phyloP scores from a whole-genome alignment of 2,329 filamentous ascomycete species.

The Furcasterigmium furcatum region DNA sequence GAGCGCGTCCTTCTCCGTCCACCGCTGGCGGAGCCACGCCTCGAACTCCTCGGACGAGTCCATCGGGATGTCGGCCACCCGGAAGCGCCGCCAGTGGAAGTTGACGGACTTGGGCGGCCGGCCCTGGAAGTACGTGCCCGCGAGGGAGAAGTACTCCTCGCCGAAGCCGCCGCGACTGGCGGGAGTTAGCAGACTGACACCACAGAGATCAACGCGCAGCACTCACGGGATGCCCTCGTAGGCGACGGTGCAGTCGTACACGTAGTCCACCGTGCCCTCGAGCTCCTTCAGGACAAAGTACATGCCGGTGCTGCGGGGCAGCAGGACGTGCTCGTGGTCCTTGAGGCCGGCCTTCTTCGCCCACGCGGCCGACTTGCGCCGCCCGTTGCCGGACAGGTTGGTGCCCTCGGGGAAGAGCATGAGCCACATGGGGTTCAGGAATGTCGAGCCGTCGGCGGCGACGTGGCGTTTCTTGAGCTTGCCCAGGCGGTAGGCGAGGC shows the following conservation, averaged over 20 bases:
- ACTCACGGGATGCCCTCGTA: slow-evolving; percentile 92
- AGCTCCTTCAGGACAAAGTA: slow-evolving; percentile 78
- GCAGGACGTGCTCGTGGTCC: slow-evolving; percentile 70
- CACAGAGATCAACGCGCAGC: background rate
- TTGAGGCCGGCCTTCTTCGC: slow-evolving; percentile 71
- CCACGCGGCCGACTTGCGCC: slow-evolving; percentile 70
- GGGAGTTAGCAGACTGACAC: background rate
- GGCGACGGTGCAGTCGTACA: slow-evolving; percentile 92
- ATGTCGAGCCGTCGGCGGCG: slow-evolving; percentile 48
- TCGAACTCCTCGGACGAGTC: slow-evolving; percentile 74
- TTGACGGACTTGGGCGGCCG: slow-evolving; percentile 92
- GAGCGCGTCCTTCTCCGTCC: slow-evolving; percentile 88
- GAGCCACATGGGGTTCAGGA: slow-evolving; percentile 82
- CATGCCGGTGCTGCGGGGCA: slow-evolving; percentile 78
- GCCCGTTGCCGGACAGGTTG: slow-evolving; percentile 69
- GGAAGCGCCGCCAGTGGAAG: slow-evolving; percentile 91
- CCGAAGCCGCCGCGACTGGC: slow-evolving; percentile 73
- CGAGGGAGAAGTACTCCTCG: slow-evolving; percentile 86
- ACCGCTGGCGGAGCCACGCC: slow-evolving; percentile 77
- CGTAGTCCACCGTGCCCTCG: slow-evolving; percentile 70
- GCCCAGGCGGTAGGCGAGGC: slow-evolving; percentile 70
- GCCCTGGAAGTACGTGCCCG: slow-evolving; percentile 84
- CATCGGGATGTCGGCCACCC: slow-evolving; percentile 75
- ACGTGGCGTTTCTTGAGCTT: slow-evolving; percentile 61
- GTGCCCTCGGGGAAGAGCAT: slow-evolving; percentile 87